Base-by-base conservation (phyloP, 2,329 filamentous ascomycete genomes). In the Hirsutella rhossiliensis region DNA sequence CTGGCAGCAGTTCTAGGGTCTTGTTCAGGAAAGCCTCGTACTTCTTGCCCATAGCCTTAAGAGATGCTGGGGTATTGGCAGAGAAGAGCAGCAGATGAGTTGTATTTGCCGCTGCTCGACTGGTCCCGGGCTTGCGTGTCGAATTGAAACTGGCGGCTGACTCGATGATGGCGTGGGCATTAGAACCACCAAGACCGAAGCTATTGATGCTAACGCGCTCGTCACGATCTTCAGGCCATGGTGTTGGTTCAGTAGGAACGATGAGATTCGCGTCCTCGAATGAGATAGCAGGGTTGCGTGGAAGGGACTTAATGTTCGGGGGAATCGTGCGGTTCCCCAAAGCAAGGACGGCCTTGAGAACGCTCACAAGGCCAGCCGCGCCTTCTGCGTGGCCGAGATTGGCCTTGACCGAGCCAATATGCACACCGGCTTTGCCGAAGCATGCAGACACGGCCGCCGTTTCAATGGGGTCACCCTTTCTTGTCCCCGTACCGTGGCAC, bases 131-230 rank as follows among this genome's bases (percentile, higher is more conserved):
- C 13, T 31, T 8, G 29, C 8, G 29, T 8, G n/a, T 30, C 2
- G 15, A 29, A 15, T 12, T 40, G n/a, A 9, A 3, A 11, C n/a
- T 7, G 31, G 29, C 8, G 8, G 29, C 8, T 31, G 8, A 18
- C 18, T 41, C 27, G 17, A 30, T 43, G 19, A 69, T 60, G 4
- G 63, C 56, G 43, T 69, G 66, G 2, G 60, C 64, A 45, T 69
- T 70, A 8, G 65, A 61, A 31, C 59, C 64, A 20, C 63, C 66
- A 23, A 64, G 65, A 1, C 67, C 67, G 40, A 71, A 71, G 37
- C 57, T 60, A 52, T 68, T 69, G 42, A 71, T 58, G 45, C 67
- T 70, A 43, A 69, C 65, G 13, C 69, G 62, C 1, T 65, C 59
- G 6, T 61, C 51, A 7, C 64, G 61, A 2, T 52, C 38, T 2